Evolutionary conservation across 2,329 filamentous ascomycete species (phyloP), one percentile per base, ranked within the genome.

Genomic region (Helminthosporium solani): DNA sequence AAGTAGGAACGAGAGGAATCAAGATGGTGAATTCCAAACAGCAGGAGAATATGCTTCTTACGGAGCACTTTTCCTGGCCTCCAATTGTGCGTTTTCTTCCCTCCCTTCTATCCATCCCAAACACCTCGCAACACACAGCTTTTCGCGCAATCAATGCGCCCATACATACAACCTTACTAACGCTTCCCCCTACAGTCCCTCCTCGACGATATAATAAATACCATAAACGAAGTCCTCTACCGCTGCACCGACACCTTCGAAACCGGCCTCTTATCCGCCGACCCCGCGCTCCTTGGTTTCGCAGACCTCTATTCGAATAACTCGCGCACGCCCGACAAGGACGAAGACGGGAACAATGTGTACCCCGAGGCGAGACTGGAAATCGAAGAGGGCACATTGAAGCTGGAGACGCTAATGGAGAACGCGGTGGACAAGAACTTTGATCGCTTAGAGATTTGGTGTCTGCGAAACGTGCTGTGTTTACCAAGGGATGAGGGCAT

Each of bases 191-290:
- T 12, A 27, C 62, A 96, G 91, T 88, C 88, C 50, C 83, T 99
- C 33, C 87, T 99, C 64, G 94, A 99, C 81, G 92, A 97, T 73
- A 91, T 97, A 60, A 96, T 97, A 75, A 96, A 97, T 77, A 88
- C 87, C 44, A 84, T 96, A 70, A 99, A 97, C 75, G 88, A 92
- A 63, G 82, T 96, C 61, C 87, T 94, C 63, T 94, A 95, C 72
- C 87, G 87, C 69, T 91, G 90, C 43, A 85, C 96, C 62, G 88
- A 89, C 62, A 89, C 87, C 50, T 84, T 97, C 55, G 94, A 97
- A 71, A 82, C 84, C 44, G 88, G 89, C 1, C 83, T 99, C 16
- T 77, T 89, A 39, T 80, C 80, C 40, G 85, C 87, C 2, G 82
- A 87, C 1, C 87, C 91, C 0, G 78, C 85, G 20, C 79, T 83